These are phyloP conservation scores for Fusarium annulatum DNA, from an alignment of 2,329 filamentous ascomycete genomes.

Conservation along the genomic window DNA sequence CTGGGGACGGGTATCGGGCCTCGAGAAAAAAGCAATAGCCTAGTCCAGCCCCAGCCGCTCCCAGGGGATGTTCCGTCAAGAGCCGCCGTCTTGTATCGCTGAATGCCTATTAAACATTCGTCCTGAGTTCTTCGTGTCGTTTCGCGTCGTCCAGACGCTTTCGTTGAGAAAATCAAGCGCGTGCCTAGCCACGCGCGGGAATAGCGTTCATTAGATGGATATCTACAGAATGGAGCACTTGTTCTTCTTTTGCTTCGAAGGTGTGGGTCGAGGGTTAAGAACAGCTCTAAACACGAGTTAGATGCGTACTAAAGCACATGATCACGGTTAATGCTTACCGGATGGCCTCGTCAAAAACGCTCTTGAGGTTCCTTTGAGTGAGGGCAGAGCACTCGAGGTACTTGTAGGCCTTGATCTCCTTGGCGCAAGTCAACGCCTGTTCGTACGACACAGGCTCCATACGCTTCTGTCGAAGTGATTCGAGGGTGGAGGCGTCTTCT, in stretches of 20 bases:
- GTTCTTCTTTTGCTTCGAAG: conserved; percentile 69
- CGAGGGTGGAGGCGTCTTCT: conserved; percentile 85
- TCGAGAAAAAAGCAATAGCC: conserved; percentile 18
- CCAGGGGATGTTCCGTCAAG: conserved; percentile 40
- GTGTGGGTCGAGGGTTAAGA: conserved; percentile 71
- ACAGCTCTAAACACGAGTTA: conserved; percentile 68
- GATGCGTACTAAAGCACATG: background rate
- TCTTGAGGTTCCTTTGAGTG: conserved; percentile 97
- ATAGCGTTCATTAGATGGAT: conserved; percentile 24
- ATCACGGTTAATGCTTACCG: conserved; percentile 70
- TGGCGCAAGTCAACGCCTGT: conserved; percentile 86
- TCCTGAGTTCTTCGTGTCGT: conserved; percentile 43
- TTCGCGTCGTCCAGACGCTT: conserved; percentile 40
- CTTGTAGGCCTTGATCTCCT: conserved; percentile 95
- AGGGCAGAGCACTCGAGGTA: conserved; percentile 98
- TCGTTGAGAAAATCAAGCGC: conserved; percentile 36
- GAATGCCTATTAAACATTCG: conserved; percentile 37
- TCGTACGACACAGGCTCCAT: conserved; percentile 98
- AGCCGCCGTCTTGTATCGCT: conserved; percentile 44
- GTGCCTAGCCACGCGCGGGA: conserved; percentile 7
- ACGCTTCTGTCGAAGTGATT: conserved; percentile 87
- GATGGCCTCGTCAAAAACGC: conserved; percentile 98
- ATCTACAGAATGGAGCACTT: conserved; percentile 77
- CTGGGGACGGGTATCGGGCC: conserved; percentile 16
- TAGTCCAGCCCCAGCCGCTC: conserved; percentile 26